Evolutionary conservation across 805 yeast species (phyloP).

Genomic region (Candida ortonii): DNA sequence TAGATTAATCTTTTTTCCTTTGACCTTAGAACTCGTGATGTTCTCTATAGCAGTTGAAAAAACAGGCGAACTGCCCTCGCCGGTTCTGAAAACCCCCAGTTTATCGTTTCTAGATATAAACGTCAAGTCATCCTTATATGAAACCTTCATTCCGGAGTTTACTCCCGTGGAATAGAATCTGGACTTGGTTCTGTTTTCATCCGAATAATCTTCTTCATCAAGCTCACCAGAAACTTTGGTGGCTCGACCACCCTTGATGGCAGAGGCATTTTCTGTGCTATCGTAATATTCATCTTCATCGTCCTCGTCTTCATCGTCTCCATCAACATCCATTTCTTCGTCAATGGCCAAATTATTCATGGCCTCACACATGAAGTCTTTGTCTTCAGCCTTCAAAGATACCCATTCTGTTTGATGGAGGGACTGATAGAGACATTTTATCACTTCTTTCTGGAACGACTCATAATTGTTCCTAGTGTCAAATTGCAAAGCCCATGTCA

Average conservation of each 20-base stretch:
- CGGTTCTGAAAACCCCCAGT: slow-evolving; percentile 74
- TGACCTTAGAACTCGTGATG: slow-evolving; percentile 50
- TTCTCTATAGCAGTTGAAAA: slow-evolving; percentile 68
- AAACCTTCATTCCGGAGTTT: slow-evolving; percentile 69
- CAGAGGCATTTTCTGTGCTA: too few relatives aligned
- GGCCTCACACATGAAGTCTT: slow-evolving; percentile 56
- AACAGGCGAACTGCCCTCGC: slow-evolving; percentile 49
- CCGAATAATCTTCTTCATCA: slow-evolving; percentile 37
- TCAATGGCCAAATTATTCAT: slow-evolving; percentile 39
- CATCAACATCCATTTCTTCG: slow-evolving; percentile 31
- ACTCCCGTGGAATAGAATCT: slow-evolving; percentile 25
- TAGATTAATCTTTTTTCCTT: slow-evolving; percentile 45
- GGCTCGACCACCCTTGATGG: too few relatives aligned
- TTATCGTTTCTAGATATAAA: slow-evolving; percentile 77
- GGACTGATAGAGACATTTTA: slow-evolving; percentile 59
- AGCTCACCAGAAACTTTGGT: slow-evolving; percentile 14
- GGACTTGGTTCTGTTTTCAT: slow-evolving; percentile 29
- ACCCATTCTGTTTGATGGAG: slow-evolving; percentile 51
- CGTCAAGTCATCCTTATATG: slow-evolving; percentile 66
- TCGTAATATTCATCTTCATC: slow-evolving; percentile 9
- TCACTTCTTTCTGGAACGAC: slow-evolving; percentile 51
- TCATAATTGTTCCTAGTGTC: slow-evolving; percentile 37
- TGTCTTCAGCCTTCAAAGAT: slow-evolving; percentile 41
- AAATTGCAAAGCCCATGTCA: slow-evolving; percentile 67
- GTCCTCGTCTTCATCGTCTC: slow-evolving; percentile 33